phyloP scores from a whole-genome alignment of 2,329 filamentous ascomycete species.

The Fusarium tuaranense region DNA sequence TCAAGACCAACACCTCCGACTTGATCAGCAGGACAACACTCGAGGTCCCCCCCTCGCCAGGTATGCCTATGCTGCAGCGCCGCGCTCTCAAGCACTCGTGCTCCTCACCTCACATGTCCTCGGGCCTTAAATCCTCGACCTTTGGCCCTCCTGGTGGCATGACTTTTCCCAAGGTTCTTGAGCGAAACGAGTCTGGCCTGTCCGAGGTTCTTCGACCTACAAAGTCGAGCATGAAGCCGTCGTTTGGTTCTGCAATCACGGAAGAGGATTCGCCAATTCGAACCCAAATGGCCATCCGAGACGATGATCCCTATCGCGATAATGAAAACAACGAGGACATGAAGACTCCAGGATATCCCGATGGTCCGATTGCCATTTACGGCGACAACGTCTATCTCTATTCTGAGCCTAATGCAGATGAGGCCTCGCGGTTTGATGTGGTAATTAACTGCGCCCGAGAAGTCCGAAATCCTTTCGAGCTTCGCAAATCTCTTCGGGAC shows the following conservation, averaged over 20 bases:
- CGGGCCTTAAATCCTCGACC: conserved; percentile 67
- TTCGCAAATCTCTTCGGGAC: conserved; percentile 42
- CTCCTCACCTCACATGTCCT: conserved; percentile 75
- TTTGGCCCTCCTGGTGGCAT: conserved; percentile 73
- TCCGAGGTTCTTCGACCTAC: conserved; percentile 68
- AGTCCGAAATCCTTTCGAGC: conserved; percentile 79
- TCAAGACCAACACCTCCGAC: conserved; percentile 77
- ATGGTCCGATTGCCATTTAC: conserved; percentile 86
- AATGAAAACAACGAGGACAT: conserved; percentile 81
- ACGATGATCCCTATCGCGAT: conserved; percentile 69
- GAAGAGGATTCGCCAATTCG: conserved; percentile 70
- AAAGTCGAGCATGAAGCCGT: conserved; percentile 53
- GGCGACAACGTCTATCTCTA: conserved; percentile 83
- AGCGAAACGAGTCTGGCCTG: conserved; percentile 70
- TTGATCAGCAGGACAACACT: conserved; percentile 60
- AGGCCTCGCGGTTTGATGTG: conserved; percentile 82
- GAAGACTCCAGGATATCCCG: conserved; percentile 84
- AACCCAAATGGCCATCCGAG: conserved; percentile 71
- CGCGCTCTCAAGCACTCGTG: conserved; percentile 75
- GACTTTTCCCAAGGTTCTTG: conserved; percentile 71
- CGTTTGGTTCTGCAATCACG: conserved; percentile 58
- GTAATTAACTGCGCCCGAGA: conserved; percentile 88
- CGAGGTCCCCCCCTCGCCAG: conserved; percentile 68
- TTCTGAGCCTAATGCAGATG: conserved; percentile 81
- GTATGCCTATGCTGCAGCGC: conserved; percentile 69